Evolutionary conservation across 2,329 filamentous ascomycete genomes (phyloP).

Genomic region (Fonsecaea pugnacius): DNA sequence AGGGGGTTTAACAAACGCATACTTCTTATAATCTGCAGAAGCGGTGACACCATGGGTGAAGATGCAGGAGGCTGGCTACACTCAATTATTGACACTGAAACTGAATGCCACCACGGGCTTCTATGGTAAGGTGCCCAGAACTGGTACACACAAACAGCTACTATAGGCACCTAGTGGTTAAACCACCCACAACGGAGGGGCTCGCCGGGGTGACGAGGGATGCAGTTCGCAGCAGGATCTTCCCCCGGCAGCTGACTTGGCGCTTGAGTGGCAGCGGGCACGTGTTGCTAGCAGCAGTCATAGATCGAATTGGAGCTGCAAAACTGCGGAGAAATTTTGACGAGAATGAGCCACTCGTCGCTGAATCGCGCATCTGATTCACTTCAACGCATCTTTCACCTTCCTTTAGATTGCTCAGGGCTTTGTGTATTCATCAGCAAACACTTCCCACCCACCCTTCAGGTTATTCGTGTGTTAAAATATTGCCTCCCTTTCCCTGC

Average conservation of each 20-base stretch:
- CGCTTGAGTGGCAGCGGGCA: background rate
- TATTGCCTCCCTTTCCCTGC: slow-evolving; percentile 3
- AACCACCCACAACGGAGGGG: background rate
- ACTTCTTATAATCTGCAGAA: background rate
- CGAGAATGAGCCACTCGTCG: background rate
- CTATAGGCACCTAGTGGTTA: background rate
- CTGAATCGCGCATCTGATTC: background rate
- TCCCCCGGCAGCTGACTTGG: background rate
- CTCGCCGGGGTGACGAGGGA: background rate
- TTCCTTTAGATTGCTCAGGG: background rate
- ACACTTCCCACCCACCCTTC: slow-evolving; percentile 1
- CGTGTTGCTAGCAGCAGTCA: background rate
- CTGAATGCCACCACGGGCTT: background rate
- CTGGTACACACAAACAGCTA: background rate
- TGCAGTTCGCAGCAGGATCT: background rate
- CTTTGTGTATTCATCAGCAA: slow-evolving; percentile 11
- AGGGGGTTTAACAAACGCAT: background rate
- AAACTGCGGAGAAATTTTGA: slow-evolving; percentile 6
- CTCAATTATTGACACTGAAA: background rate
- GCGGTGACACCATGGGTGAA: background rate
- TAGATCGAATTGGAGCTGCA: background rate
- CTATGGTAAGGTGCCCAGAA: background rate
- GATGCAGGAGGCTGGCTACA: background rate
- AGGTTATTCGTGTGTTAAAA: slow-evolving; percentile 12
- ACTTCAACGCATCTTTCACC: background rate